phyloP scores from a whole-genome alignment of 2,329 filamentous ascomycete species.

The Madurella mycetomatis region DNA sequence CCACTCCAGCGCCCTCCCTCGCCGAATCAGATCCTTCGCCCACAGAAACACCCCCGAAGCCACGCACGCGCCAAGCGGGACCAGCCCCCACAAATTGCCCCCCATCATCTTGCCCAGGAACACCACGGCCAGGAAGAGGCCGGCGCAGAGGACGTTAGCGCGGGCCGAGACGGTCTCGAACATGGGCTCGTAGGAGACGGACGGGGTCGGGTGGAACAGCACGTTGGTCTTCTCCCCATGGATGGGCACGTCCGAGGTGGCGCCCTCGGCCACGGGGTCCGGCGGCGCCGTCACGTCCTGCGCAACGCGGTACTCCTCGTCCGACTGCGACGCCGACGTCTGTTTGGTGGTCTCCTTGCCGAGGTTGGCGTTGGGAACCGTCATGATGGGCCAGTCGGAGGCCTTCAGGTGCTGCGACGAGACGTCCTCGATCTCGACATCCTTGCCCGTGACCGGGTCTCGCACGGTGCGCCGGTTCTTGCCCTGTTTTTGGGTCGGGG shows the following conservation, averaged over 20 bases:
- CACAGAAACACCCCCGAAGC: constrained; percentile 79
- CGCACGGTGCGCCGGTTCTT: constrained; percentile 66
- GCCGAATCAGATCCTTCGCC: constrained; percentile 80
- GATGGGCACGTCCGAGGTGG: constrained; percentile 90
- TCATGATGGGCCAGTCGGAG: constrained; percentile 70
- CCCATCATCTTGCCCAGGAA: constrained; percentile 77
- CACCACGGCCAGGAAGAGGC: constrained; percentile 68
- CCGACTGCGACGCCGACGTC: constrained; percentile 65
- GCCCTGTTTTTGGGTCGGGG: constrained; percentile 31
- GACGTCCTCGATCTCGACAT: constrained; percentile 78
- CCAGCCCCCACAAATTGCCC: constrained; percentile 68
- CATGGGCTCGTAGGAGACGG: constrained; percentile 85
- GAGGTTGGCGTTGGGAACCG: constrained; percentile 85
- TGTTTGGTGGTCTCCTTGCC: constrained; percentile 68
- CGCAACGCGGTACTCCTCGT: constrained; percentile 73
- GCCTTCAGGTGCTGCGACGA: constrained; percentile 57
- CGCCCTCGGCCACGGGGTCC: constrained; percentile 74
- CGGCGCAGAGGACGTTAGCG: constrained; percentile 65
- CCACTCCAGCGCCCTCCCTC: constrained; percentile 83
- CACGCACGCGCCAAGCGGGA: constrained; percentile 68
- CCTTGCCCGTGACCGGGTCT: constrained; percentile 81
- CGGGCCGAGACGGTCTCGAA: constrained; percentile 71
- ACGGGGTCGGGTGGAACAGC: constrained; percentile 90
- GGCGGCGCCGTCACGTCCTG: constrained; percentile 91
- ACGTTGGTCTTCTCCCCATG: constrained; percentile 96